Percentiles rank a stretch among this genome's conserved stretches.
phyloP scores from a whole-genome alignment of 2,329 filamentous ascomycete species.

The Reticulascus tulasneorum region DNA sequence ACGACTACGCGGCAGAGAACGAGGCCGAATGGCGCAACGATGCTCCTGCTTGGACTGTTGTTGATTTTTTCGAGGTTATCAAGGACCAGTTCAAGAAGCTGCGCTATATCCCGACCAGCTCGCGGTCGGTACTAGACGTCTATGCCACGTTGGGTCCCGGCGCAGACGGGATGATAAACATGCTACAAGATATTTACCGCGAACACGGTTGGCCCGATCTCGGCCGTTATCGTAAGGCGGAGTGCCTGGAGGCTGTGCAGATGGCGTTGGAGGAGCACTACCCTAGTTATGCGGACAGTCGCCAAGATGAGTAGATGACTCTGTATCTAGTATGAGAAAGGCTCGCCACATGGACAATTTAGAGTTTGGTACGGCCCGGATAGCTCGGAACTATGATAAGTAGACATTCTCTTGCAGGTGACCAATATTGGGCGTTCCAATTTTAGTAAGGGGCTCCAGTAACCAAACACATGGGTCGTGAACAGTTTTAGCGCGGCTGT shows the following conservation, averaged over 20 bases:
- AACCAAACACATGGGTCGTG: too few relatives aligned
- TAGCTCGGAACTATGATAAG: too few relatives aligned
- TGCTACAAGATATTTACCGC: constrained; percentile 22
- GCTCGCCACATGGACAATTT: too few relatives aligned
- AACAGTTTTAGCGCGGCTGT: too few relatives aligned
- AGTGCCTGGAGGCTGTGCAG: constrained; percentile 9
- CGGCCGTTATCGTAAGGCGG: constrained; percentile 21
- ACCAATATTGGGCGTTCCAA: too few relatives aligned
- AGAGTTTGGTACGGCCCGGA: too few relatives aligned
- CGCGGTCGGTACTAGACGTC: constrained; percentile 16
- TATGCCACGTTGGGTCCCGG: constrained; percentile 14
- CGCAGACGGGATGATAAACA: constrained; percentile 9
- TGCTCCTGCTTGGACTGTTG: constrained; percentile 16
- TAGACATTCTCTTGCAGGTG: too few relatives aligned
- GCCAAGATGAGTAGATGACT: too few relatives aligned
- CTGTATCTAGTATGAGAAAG: too few relatives aligned
- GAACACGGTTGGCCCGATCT: constrained; percentile 27
- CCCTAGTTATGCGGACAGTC: too few relatives aligned
- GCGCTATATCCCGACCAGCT: constrained; percentile 15
- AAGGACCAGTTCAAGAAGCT: constrained; percentile 20
- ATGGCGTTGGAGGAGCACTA: background rate
- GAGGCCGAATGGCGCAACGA: constrained; percentile 21
- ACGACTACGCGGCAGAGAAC: constrained; percentile 19
- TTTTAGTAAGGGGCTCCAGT: too few relatives aligned
- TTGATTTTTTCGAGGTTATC: constrained; percentile 20